Evolutionary conservation across 805 yeast genomes (phyloP).

Genomic region (Ogataea dorogensis): DNA sequence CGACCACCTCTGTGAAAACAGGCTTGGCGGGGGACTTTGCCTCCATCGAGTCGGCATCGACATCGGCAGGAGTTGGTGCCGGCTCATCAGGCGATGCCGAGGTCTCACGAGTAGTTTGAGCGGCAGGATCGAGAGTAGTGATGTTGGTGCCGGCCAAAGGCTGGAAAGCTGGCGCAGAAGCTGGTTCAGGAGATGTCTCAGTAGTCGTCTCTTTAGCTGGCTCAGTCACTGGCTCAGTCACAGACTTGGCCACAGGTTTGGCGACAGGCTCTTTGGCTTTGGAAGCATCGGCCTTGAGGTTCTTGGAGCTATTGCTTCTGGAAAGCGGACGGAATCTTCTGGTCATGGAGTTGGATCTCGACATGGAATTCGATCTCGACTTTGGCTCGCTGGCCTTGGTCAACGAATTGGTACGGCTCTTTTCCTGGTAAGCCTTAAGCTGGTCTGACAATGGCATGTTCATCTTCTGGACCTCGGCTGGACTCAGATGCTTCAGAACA

Average conservation of each 20-base stretch:
- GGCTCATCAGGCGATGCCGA: constrained; percentile 10
- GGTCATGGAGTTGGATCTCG: constrained; percentile 20
- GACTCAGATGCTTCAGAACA: constrained; percentile 27
- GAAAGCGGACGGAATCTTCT: constrained; percentile 20
- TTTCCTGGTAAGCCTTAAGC: constrained; percentile 26
- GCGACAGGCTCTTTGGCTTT: constrained; percentile 4
- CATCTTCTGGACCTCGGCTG: constrained; percentile 30
- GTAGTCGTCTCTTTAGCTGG: constrained; percentile 12
- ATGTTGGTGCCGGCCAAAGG: no score
- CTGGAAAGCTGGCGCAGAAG: constrained; percentile 3
- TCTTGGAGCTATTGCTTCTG: constrained; percentile 25
- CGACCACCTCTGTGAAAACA: constrained; percentile 33
- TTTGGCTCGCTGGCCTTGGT: constrained; percentile 43
- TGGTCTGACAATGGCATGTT: constrained; percentile 30
- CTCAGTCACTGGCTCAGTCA: constrained; percentile 3
- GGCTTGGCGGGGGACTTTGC: constrained; percentile 25
- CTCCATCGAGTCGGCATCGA: constrained; percentile 26
- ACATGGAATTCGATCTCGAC: constrained; percentile 26
- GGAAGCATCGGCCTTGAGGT: constrained; percentile 18
- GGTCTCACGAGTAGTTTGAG: constrained; percentile 2
- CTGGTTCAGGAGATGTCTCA: constrained; percentile 13
- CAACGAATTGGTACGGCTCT: constrained; percentile 43
- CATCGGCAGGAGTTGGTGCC: constrained; percentile 9
- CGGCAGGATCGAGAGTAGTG: constrained; percentile 1
- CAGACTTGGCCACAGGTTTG: not conserved